Base-by-base conservation (phyloP, 1,139 yeast species). In the Spencermartinsiella ligniputridi region DNA sequence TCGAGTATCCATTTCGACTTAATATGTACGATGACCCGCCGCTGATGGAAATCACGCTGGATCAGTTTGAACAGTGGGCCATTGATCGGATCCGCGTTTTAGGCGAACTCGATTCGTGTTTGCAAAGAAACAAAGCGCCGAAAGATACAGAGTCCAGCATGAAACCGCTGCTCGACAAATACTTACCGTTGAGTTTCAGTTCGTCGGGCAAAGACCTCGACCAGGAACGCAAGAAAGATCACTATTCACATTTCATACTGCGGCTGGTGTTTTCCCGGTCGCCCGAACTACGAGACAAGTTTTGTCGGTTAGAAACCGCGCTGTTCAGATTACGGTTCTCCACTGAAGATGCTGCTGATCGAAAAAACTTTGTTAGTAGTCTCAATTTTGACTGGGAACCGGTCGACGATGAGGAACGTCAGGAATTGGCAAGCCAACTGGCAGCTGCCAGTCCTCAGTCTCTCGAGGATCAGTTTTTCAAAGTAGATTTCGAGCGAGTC, bases 21-120 rank as follows among this genome's bases (percentile, higher is more conserved):
- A 78, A 83, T 39, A 75, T 90, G 58, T 92, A 92, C 64, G 76
- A 72, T 36, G 54, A 69, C 3, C 94, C 96, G 5, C 97, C 97
- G 0, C 65, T 74, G 30, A 81, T 82, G 29, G 97, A 92, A 64
- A 80, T 92, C 58, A 88, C 97, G 0, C 63, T 92, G 32, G 97
- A 90, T 53, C 86, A 92, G 60, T 94, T 92, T 63, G 98, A 92
- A 65, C 74, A 74, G 15, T 92, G 97, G 97, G 97, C 97, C 6
- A 84, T 92, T 41, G 97, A 92, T 59, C 71, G 99, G 50, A 73
- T 92, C 52, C 81, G 83, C 58, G 79, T 92, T 8, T 72, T 94
- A 48, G 77, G 88, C 47, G 96, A 89, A 61, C 82, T 92, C 41
- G 97, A 90, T 58, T 77, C 89, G 5, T 79, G 84, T 53, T 63